Percentiles rank a stretch among this genome's conserved stretches.
Conservation (phyloP, 2,329 filamentous ascomycete species). For the Pestalotiopsis sp. region DNA sequence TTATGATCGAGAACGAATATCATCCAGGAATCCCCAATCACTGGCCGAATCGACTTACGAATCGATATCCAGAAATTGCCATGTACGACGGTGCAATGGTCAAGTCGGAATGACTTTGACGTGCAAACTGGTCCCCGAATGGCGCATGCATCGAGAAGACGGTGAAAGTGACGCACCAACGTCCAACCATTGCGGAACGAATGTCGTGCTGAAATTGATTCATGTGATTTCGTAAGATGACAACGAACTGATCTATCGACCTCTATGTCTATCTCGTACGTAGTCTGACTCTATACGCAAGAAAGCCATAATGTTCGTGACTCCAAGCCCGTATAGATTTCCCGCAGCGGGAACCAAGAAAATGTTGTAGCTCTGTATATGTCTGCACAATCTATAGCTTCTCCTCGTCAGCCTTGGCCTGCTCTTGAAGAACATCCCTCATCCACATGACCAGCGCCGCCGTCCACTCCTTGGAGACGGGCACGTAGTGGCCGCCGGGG, state of each 20-base stretch:
- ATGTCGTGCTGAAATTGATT: background rate
- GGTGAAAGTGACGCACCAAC: too few species aligned
- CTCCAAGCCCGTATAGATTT: too few species aligned
- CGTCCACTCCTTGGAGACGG: constrained; percentile 79
- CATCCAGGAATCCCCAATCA: too few species aligned
- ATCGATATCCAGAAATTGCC: too few species aligned
- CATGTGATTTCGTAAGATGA: background rate
- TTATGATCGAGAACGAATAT: background rate
- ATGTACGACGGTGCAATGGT: too few species aligned
- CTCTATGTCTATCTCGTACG: background rate
- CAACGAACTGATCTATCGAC: background rate
- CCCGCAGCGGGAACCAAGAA: background rate
- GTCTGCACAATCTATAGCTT: constrained; percentile 17
- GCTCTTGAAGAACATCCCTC: constrained; percentile 33
- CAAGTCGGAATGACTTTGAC: too few species aligned
- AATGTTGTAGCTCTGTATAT: background rate
- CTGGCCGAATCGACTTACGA: too few species aligned
- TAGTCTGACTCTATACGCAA: background rate
- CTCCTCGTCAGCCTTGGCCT: constrained; percentile 25
- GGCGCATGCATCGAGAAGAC: too few species aligned
- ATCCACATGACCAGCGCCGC: constrained; percentile 77
- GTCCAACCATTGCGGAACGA: too few species aligned
- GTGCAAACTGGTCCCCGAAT: too few species aligned
- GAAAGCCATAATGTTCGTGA: background rate
- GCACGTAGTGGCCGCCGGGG: constrained; percentile 90